Base-by-base conservation (phyloP, 805 yeast genomes). In the Millerozyma miso region DNA sequence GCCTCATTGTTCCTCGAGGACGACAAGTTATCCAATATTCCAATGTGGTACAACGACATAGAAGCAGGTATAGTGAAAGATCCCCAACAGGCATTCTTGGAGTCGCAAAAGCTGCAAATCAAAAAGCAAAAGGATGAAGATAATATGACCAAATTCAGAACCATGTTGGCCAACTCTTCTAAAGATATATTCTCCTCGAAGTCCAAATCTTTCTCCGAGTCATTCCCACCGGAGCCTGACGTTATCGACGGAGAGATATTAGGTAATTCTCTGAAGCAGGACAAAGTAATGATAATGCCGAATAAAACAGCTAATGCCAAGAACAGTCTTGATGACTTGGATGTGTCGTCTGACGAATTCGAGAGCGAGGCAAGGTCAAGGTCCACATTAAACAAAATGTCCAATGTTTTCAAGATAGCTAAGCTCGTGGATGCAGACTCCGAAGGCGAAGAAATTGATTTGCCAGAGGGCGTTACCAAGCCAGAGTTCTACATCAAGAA, bases 31-130 rank as follows among this genome's bases (percentile, higher is more conserved):
- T 96, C 88, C 59, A 81, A 84, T 49, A 73, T 91, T 48, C 99
- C 99, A 43, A 86, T 89, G 62, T 91, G 99, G 99, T 74, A 88
- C 51, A 87, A 95, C 45, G 97, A 91, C 47, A 71, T 93, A 54
- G 97, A 63, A 49, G 51, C 54, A 40, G 91, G 85, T 60, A 83
- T 83, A 45, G 76, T 88, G 52, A 77, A 77, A 50, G 84, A 85
- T 56, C 95, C 95, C n/a, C 78, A 79, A 50, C 85, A 83, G 55
- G 89, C 89, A 0, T 80, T 79, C 54, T 83, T 81, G 52, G 87
- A 83, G 54, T 81, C 83, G 37, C 71, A 75, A 49, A 69, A 71
- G 49, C 80, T 77, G 49, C 63, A 72, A 46, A 65, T 76, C 42
- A 76, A 74, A 47, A 74, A 76, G 48, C 61, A 62, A 38, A 65